A percentile compares a stretch with the other conserved stretches of the same genome.
Conservation (phyloP, 257 asterid species). For the Datura wrightii region DNA sequence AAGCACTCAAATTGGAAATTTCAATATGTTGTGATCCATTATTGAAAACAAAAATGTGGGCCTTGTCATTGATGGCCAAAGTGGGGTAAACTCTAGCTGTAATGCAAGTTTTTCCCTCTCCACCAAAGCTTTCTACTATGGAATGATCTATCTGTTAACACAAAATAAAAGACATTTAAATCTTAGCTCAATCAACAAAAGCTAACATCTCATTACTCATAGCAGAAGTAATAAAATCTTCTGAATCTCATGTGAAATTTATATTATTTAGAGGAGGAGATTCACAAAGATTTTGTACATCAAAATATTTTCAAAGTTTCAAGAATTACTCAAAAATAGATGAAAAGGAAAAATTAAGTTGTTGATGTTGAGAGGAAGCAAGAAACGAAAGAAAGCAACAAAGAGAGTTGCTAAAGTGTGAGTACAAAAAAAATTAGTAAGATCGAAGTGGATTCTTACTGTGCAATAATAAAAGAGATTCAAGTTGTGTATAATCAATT, state of each 20-base stretch:
- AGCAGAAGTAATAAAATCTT: neutral
- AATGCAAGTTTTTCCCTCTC: slow-evolving; percentile 43
- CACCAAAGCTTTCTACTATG: slow-evolving; percentile 46
- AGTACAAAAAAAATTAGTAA: too few species aligned
- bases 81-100: slow-evolving; percentile 44
- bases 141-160: slow-evolving; percentile 45
- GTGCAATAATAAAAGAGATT: neutral
- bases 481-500: neutral
- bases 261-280: neutral
- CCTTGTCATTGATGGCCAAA: neutral
- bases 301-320: neutral
- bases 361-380: neutral
- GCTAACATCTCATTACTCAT: neutral
- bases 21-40: slow-evolving; percentile 36
- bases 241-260: too few species aligned
- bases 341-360: neutral
- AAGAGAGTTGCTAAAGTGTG: too few species aligned
- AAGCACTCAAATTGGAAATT: slow-evolving; percentile 35
- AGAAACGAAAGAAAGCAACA: neutral
- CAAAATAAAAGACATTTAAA: neutral
- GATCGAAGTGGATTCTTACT: too few species aligned
- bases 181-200: neutral
- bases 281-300: neutral
- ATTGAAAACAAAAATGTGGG: slow-evolving; percentile 37
- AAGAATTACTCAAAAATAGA: neutral